phyloP scores from a whole-genome alignment of 177 flowering plant genomes.

The Vitis hybrid region DNA sequence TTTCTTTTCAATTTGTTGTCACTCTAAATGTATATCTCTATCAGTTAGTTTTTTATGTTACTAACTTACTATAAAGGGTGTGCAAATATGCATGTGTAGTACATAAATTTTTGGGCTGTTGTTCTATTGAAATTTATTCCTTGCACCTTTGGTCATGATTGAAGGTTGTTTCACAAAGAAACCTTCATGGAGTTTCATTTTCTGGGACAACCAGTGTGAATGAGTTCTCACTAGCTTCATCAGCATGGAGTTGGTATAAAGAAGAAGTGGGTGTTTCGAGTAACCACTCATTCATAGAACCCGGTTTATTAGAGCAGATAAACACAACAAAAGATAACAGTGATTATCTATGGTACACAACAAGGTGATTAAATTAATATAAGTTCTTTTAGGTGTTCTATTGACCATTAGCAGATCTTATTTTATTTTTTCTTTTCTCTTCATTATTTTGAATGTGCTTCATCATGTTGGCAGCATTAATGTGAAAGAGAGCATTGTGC shows the following conservation, averaged over 20 bases:
- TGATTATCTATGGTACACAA: conserved; percentile 52
- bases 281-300: conserved; percentile 31
- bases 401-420: no score
- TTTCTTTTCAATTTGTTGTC: no score
- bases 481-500: conserved; percentile 22
- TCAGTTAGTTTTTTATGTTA: neutral
- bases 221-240: conserved; percentile 15
- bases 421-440: neutral
- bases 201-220: conserved; percentile 4
- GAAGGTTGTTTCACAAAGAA: conserved; percentile 50
- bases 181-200: conserved; percentile 19
- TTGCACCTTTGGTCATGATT: conserved; percentile 1
- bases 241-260: conserved; percentile 43
- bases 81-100: neutral
- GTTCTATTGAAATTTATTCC: neutral
- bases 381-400: neutral
- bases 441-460: conserved; percentile 1
- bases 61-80: neutral
- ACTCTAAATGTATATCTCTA: neutral
- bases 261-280: conserved; percentile 41
- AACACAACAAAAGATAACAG: conserved; percentile 50
- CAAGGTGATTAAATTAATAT: conserved; percentile 24
- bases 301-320: conserved; percentile 49
- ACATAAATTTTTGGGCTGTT: neutral
- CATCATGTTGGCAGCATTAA: conserved; percentile 27